Conservation (phyloP, 1,284 basidiomycete species). For the Psilocybe mexicana region DNA sequence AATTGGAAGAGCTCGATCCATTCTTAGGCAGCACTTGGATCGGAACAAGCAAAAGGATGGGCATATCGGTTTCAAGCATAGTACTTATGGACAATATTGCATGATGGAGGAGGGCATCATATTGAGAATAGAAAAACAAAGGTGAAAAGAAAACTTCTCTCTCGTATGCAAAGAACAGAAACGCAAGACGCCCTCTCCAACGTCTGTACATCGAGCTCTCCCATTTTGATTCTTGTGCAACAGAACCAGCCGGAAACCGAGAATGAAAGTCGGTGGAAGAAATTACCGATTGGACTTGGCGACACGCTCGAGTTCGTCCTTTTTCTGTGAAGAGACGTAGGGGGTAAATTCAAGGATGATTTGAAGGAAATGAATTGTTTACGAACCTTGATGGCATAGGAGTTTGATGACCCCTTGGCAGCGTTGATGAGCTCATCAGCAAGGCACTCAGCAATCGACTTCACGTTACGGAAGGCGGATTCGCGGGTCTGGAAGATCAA, state of each 20-base stretch:
- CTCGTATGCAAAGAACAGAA: constrained; percentile 20
- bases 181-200: constrained; percentile 15
- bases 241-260: constrained; percentile 23
- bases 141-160: constrained; percentile 16
- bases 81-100: constrained; percentile 22
- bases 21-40: background rate
- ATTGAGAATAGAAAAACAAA: constrained; percentile 17
- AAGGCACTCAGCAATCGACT: constrained; percentile 97
- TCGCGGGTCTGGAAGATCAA: constrained; percentile 79
- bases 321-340: constrained; percentile 57
- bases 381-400: constrained; percentile 96
- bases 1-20: too few relatives aligned
- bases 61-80: constrained; percentile 23
- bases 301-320: constrained; percentile 98
- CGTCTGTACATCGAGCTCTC: constrained; percentile 14
- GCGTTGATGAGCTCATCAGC: constrained; percentile 99
- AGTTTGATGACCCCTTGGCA: constrained; percentile 99
- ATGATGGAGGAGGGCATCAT: constrained; percentile 19
- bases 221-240: constrained; percentile 21
- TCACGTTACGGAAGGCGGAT: constrained; percentile 99
- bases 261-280: constrained; percentile 9
- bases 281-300: constrained; percentile 98
- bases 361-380: background rate
- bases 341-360: constrained; percentile 9
- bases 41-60: constrained; percentile 2